Percentiles rank a stretch among this genome's conserved stretches.
phyloP scores from a whole-genome alignment of 306 rosid genomes.

The Dicorynia guianensis region DNA sequence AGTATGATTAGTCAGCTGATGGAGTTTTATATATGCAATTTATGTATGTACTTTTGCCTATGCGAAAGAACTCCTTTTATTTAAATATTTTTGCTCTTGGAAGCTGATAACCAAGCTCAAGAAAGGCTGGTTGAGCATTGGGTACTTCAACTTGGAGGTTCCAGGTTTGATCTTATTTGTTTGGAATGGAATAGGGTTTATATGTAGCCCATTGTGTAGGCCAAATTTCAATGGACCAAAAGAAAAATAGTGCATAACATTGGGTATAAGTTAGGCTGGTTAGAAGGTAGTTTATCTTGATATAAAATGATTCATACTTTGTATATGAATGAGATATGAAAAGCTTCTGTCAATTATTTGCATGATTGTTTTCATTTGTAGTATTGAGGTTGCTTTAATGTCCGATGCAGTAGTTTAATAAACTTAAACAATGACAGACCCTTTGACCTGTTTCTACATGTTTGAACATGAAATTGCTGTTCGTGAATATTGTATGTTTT shows the following conservation, averaged over 20 bases:
- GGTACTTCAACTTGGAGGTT: no score
- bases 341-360: neutral
- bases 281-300: constrained; percentile 11
- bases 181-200: no score
- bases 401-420: neutral
- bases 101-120: no score
- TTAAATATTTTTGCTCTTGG: no score
- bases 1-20: no score
- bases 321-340: neutral
- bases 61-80: no score
- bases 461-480: constrained; percentile 32
- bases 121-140: no score
- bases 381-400: neutral
- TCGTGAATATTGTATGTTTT: constrained; percentile 14
- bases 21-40: no score
- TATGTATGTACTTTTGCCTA: no score
- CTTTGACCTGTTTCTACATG: constrained; percentile 1
- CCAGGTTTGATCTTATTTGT: no score
- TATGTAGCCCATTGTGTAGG: no score
- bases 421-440: constrained; percentile 12
- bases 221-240: no score
- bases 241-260: neutral
- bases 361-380: constrained; percentile 22
- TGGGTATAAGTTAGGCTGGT: neutral
- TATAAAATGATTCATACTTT: neutral